Conservation (phyloP, 352 stramenopile species). For the Globisporangium paroecandrum region DNA sequence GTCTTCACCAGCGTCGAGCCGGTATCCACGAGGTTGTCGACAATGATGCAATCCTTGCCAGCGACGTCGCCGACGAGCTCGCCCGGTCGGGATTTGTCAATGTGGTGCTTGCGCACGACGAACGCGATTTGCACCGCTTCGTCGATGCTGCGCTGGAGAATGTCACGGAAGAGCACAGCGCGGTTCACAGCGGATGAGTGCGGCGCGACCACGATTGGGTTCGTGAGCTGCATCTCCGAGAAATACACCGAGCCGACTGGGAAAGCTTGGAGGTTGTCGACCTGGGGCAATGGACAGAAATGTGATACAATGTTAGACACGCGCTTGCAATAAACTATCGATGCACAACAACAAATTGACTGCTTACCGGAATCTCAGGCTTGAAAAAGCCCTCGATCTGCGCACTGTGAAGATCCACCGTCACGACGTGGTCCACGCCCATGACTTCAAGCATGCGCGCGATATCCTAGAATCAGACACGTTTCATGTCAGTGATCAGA, state of each 20-base stretch:
- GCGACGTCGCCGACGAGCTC: slow-evolving; percentile 78
- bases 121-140: slow-evolving; percentile 77
- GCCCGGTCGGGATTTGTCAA: slow-evolving; percentile 59
- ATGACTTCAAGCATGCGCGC: slow-evolving; percentile 89
- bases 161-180: slow-evolving; percentile 79
- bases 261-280: slow-evolving; percentile 84
- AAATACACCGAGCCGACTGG: slow-evolving; percentile 86
- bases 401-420: slow-evolving; percentile 83
- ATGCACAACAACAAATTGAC: background rate
- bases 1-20: slow-evolving; percentile 81
- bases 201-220: slow-evolving; percentile 78
- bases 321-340: background rate
- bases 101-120: slow-evolving; percentile 80
- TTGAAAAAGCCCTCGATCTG: slow-evolving; percentile 90
- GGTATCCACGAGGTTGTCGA: slow-evolving; percentile 86
- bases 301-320: background rate
- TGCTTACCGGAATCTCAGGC: slow-evolving; percentile 63
- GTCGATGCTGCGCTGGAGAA: slow-evolving; percentile 70
- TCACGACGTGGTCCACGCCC: slow-evolving; percentile 87
- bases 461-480: slow-evolving; percentile 49
- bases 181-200: slow-evolving; percentile 80
- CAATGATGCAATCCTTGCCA: slow-evolving; percentile 84
- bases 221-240: slow-evolving; percentile 62
- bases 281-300: slow-evolving; percentile 19
- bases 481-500: background rate